These are phyloP conservation scores for Xylaria sp. DNA, from an alignment of 2,329 filamentous ascomycete genomes.

Conservation along the genomic window DNA sequence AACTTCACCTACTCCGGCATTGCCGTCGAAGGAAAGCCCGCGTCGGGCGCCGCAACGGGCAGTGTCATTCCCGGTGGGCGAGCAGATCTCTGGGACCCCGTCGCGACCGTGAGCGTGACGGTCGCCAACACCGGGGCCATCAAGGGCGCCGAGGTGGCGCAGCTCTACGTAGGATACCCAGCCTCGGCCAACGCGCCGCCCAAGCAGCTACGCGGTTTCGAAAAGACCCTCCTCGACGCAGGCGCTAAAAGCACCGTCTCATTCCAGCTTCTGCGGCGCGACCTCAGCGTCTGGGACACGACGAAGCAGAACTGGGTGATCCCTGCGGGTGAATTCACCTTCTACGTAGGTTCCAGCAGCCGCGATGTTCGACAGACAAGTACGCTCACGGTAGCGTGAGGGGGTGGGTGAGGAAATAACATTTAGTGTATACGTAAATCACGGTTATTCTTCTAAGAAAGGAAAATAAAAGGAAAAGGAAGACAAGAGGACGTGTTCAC, in stretches of 20 bases:
- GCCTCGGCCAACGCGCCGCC: constrained; percentile 54
- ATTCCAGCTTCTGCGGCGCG: constrained; percentile 67
- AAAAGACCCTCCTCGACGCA: constrained; percentile 64
- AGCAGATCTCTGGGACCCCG: constrained; percentile 58
- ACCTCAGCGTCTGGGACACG: constrained; percentile 73
- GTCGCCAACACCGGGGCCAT: constrained; percentile 73
- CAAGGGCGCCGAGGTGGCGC: constrained; percentile 72
- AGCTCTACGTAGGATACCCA: constrained; percentile 66
- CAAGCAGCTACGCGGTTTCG: constrained; percentile 70
- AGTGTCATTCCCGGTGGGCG: constrained; percentile 56
- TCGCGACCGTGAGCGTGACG: constrained; percentile 65
- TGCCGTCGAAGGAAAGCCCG: constrained; percentile 53
- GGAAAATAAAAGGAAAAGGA: neutral
- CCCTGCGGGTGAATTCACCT: constrained; percentile 50
- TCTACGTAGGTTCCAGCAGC: constrained; percentile 60
- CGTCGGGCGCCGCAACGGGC: constrained; percentile 55
- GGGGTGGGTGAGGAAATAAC: neutral
- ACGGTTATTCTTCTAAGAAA: neutral
- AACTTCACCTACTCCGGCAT: constrained; percentile 70
- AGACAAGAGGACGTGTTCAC: neutral
- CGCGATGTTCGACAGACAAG: constrained; percentile 57
- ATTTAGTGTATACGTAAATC: constrained; percentile 3
- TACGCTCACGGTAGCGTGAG: constrained; percentile 45
- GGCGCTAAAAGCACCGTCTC: constrained; percentile 60
- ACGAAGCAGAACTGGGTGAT: constrained; percentile 67